These are phyloP conservation scores for Saccharomyces hybrid DNA, from an alignment of 1,139 yeast genomes.

Conservation along the genomic window DNA sequence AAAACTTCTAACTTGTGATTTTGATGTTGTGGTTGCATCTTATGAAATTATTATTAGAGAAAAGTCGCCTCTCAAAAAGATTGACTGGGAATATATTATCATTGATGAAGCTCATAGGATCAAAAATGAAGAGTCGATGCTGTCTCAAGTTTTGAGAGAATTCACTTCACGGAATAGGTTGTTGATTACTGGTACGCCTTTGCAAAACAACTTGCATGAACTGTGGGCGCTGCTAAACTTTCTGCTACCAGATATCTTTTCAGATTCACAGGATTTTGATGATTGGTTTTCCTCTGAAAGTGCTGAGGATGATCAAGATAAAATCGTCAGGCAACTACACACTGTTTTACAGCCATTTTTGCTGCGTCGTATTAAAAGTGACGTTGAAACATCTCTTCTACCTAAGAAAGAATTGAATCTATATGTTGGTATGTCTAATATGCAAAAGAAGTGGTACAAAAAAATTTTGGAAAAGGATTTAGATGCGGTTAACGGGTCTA, in stretches of 20 bases:
- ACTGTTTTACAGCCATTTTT: conserved; percentile 81
- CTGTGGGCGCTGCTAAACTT: conserved; percentile 91
- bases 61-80: conserved; percentile 67
- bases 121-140: conserved; percentile 83
- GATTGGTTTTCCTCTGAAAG: conserved; percentile 65
- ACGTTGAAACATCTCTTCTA: conserved; percentile 81
- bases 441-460: conserved; percentile 91
- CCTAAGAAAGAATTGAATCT: conserved; percentile 88
- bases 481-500: conserved; percentile 91
- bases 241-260: conserved; percentile 86
- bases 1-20: conserved; percentile 59
- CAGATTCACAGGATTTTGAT: conserved; percentile 83
- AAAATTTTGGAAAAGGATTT: conserved; percentile 84
- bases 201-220: conserved; percentile 91
- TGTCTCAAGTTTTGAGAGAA: conserved; percentile 81
- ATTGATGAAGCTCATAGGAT: conserved; percentile 97
- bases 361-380: conserved; percentile 81
- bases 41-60: conserved; percentile 91
- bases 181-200: conserved; percentile 90
- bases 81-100: conserved; percentile 88
- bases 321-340: conserved; percentile 76
- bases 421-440: conserved; percentile 88
- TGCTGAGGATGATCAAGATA: conserved; percentile 54
- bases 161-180: conserved; percentile 80
- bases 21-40: conserved; percentile 84